Evolutionary conservation across 306 rosid genomes (phyloP).

Genomic region (Glycine tomentella): DNA sequence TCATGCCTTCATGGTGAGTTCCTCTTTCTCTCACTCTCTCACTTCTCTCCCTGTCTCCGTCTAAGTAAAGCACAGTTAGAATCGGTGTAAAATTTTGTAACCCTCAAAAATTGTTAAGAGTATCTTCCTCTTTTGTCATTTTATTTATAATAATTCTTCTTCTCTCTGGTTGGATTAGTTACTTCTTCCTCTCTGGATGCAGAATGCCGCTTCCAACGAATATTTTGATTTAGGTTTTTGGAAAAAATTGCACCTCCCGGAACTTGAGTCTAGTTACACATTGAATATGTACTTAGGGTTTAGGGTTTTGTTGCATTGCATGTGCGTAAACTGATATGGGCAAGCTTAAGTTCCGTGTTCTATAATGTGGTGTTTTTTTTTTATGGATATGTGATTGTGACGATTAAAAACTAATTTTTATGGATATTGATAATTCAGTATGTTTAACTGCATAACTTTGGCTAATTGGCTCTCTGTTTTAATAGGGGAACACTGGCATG

Average conservation of each 20-base stretch:
- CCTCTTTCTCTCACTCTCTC: slow-evolving; percentile 27
- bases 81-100: neutral
- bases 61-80: neutral
- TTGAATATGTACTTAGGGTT: slow-evolving; percentile 44
- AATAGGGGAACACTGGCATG: slow-evolving; percentile 11
- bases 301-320: slow-evolving; percentile 52
- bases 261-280: slow-evolving; percentile 15
- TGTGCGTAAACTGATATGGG: slow-evolving; percentile 1
- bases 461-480: slow-evolving; percentile 2
- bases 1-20: slow-evolving; percentile 38
- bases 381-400: neutral
- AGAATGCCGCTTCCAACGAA: slow-evolving; percentile 8
- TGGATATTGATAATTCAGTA: neutral
- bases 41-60: neutral
- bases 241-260: neutral
- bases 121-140: neutral
- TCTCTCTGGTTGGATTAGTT: slow-evolving; percentile 1
- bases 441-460: slow-evolving; percentile 8
- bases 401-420: neutral
- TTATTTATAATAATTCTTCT: neutral
- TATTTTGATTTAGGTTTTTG: slow-evolving; percentile 27
- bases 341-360: neutral
- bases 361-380: neutral
- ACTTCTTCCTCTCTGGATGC: neutral
- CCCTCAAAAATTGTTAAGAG: neutral